A percentile compares a stretch with the other conserved stretches of the same genome.
phyloP scores from a whole-genome alignment of 352 stramenopile species.

The Pythium insidiosum region DNA sequence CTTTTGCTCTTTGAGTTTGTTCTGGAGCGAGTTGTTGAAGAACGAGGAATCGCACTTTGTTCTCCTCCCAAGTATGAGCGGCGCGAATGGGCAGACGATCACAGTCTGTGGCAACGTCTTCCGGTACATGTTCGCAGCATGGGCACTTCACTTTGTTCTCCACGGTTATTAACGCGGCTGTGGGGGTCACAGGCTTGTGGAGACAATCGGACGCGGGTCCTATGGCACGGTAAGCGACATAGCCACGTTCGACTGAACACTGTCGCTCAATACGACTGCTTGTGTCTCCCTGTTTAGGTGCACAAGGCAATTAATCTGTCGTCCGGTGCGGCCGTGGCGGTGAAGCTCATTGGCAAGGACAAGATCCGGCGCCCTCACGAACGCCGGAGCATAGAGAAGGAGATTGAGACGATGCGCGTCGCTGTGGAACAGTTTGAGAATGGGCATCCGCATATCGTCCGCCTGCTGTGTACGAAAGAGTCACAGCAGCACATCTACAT shows the following conservation, averaged over 20 bases:
- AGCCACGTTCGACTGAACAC: slow-evolving; percentile 1
- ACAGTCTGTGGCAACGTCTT: slow-evolving; percentile 78
- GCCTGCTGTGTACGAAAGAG: slow-evolving; percentile 72
- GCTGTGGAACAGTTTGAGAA: slow-evolving; percentile 83
- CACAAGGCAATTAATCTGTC: slow-evolving; percentile 82
- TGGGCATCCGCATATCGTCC: slow-evolving; percentile 78
- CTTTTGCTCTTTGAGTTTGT: too few relatives aligned
- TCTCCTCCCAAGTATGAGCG: too few relatives aligned
- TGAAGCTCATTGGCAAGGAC: slow-evolving; percentile 79
- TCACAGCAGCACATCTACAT: slow-evolving; percentile 81
- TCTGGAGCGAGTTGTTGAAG: too few relatives aligned
- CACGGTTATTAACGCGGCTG: neutral
- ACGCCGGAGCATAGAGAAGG: slow-evolving; percentile 75
- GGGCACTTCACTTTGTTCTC: neutral
- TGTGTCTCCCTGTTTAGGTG: slow-evolving; percentile 30
- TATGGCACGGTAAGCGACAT: slow-evolving; percentile 82
- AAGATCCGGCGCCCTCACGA: slow-evolving; percentile 64
- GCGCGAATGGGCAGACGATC: slow-evolving; percentile 62
- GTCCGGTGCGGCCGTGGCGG: slow-evolving; percentile 61
- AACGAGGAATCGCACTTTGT: too few relatives aligned
- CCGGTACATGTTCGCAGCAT: slow-evolving; percentile 25
- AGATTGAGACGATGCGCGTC: slow-evolving; percentile 82
- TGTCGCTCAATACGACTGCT: too few relatives aligned
- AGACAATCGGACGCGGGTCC: slow-evolving; percentile 72
- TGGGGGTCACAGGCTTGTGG: slow-evolving; percentile 60